Evolutionary conservation across 345 rosid genomes (phyloP).

Genomic region (Theobroma cacao): DNA sequence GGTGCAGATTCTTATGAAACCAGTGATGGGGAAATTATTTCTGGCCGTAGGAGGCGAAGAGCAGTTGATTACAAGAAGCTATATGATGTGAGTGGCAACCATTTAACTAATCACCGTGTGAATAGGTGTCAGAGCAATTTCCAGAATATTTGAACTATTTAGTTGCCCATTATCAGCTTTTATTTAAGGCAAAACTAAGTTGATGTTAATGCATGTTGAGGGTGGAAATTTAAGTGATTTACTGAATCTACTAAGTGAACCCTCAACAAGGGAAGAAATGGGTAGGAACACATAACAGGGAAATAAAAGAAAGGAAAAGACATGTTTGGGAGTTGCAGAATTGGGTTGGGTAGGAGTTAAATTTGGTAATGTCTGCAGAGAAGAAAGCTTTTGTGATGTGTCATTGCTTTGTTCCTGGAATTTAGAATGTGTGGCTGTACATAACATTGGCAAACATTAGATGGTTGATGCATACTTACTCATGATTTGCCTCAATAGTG

Average conservation of each 20-base stretch:
- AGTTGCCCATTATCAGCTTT: neutral
- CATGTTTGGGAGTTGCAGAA: neutral
- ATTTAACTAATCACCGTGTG: neutral
- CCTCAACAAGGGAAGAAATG: neutral
- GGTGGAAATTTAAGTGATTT: neutral
- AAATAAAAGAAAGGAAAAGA: neutral
- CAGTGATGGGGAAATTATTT: slow-evolving; percentile 58
- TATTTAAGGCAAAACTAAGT: neutral
- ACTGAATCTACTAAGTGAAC: neutral
- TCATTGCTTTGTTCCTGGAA: neutral
- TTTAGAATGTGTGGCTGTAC: neutral
- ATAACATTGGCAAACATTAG: neutral
- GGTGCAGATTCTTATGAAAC: slow-evolving; percentile 49
- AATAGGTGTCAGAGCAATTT: neutral
- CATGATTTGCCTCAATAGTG: neutral
- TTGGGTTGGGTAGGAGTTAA: neutral
- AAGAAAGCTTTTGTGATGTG: neutral
- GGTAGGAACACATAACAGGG: neutral
- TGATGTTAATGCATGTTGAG: neutral
- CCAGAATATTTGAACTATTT: neutral
- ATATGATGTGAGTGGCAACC: slow-evolving; percentile 63
- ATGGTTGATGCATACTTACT: neutral
- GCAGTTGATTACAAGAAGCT: slow-evolving; percentile 84
- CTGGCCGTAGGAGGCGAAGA: slow-evolving; percentile 76
- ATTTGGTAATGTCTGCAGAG: slow-evolving; percentile 1